phyloP scores from a whole-genome alignment of 805 yeast genomes.

The Monosporozyma yasuniensis region DNA sequence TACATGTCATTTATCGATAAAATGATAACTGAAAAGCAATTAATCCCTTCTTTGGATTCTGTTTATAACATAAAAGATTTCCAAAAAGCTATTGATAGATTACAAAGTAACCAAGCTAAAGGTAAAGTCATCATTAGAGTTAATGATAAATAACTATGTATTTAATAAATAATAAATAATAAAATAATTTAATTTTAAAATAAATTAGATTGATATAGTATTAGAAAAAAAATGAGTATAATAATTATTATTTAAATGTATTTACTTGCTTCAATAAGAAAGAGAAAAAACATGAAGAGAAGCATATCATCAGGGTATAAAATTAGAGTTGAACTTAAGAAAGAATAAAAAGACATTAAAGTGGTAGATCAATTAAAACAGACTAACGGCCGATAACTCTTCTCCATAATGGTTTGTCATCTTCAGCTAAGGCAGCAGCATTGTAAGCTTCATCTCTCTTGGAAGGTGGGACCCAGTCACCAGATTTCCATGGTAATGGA shows the following conservation, averaged over 20 bases:
- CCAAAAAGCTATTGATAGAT: constrained; percentile 41
- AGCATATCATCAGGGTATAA: no score
- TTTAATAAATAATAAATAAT: no score
- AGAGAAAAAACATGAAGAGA: no score
- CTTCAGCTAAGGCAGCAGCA: constrained; percentile 11
- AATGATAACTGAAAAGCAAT: constrained; percentile 22
- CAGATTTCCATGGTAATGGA: constrained; percentile 35
- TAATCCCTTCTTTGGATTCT: constrained; percentile 46
- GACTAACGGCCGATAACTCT: constrained; percentile 13
- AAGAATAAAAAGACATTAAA: no score
- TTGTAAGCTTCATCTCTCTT: constrained; percentile 17
- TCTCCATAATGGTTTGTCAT: constrained; percentile 14
- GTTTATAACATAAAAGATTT: constrained; percentile 42
- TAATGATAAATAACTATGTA: neutral
- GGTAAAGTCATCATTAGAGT: constrained; percentile 50
- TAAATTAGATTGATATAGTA: no score
- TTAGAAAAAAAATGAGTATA: no score
- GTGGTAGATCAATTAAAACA: no score
- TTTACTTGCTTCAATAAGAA: no score
- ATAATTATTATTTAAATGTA: no score
- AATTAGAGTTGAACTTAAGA: no score
- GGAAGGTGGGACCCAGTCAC: constrained; percentile 40
- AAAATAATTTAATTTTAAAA: no score
- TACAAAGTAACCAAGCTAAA: constrained; percentile 39
- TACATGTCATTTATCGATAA: constrained; percentile 15